These are phyloP conservation scores for Beauveria sp. DNA, from an alignment of 2,329 filamentous ascomycete species.

Conservation along the genomic window DNA sequence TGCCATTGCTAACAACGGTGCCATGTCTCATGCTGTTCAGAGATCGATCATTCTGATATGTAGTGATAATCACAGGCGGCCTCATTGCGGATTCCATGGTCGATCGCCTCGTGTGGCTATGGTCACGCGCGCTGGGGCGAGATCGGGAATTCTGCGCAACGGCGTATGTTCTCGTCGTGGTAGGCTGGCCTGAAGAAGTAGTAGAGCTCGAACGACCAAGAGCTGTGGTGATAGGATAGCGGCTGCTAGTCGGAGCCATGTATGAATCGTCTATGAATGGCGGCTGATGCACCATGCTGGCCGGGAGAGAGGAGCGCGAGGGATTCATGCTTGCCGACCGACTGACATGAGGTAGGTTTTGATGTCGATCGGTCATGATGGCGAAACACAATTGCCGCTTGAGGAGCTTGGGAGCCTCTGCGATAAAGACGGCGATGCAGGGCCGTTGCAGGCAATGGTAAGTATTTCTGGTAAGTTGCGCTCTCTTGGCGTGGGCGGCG, in stretches of 20 bases:
- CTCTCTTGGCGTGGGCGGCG: not conserved
- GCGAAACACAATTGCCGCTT: not conserved
- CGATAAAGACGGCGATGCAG: not conserved
- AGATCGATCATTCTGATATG: conserved; percentile 36
- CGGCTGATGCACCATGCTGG: conserved; percentile 41
- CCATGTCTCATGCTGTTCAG: conserved; percentile 34
- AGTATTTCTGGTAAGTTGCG: not conserved
- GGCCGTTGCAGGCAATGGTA: not conserved
- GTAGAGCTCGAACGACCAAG: conserved; percentile 27
- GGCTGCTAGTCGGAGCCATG: conserved; percentile 38
- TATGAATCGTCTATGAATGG: conserved; percentile 48
- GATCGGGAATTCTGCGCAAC: conserved; percentile 44
- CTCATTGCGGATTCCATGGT: conserved; percentile 42
- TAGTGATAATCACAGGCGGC: conserved; percentile 52
- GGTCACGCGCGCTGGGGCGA: conserved; percentile 40
- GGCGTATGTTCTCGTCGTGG: conserved; percentile 49
- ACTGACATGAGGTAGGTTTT: conserved; percentile 30
- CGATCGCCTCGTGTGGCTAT: conserved; percentile 41
- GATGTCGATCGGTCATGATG: conserved; percentile 42
- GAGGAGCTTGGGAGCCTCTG: not conserved
- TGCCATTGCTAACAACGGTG: conserved; percentile 29
- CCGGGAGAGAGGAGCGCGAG: conserved; percentile 46
- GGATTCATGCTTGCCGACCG: conserved; percentile 40
- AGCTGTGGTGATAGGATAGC: conserved; percentile 24
- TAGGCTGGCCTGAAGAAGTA: conserved; percentile 28